Base-by-base conservation (phyloP, 2,329 filamentous ascomycete genomes). In the Colletotrichum melonis region DNA sequence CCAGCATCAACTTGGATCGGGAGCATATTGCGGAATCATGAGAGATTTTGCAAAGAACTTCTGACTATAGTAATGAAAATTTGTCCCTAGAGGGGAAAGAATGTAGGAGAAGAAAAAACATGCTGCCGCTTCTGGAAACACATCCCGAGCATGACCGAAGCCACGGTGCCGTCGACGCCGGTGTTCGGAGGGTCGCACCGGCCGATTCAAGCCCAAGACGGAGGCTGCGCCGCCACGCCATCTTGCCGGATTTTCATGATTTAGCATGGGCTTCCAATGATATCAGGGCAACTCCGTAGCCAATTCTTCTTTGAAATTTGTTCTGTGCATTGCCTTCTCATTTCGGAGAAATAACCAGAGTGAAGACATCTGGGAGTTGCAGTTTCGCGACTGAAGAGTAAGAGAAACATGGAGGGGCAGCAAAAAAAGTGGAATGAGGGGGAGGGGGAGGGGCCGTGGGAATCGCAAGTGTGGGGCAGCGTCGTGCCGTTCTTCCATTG, bases 381-480 rank as follows among this genome's bases (percentile, higher is more conserved):
- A 28, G 8, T 22, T 46, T 64, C 55, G 55, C 32, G 32, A 30
- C 57, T 52, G 67, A 46, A 30, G 24, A 56, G 32, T 11, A 59
- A 54, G 69, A 59, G 42, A 58, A 30, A 55, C 26, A 32, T 60
- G 67, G 67, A 65, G 70, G 67, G 67, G 67, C 46, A 69, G 32
- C 14, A 11, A 42, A 11, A 42, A 11, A n/a, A 54, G 62, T n/a
- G 16, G 49, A 55, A 64, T 64, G 62, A 64, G 62, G 62, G 62
- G 62, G 60, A 72, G 69, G 69, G 58, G 49, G 66, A 59, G 70
- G 66, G 70, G 67, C 38, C n/a, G 66, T 62, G 65, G 58, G 52
- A 52, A 52, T 42, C 62, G 54, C 59, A 58, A 64, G 16, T 26
- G 64, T 57, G 69, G 69, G 57, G 64, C 64, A 28, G 57, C 38